Percentiles rank a stretch among this genome's conserved stretches.
Evolutionary conservation across 495 filamentous ascomycete genomes (phyloP).

Genomic region (Trichocladium uniseriatum): DNA sequence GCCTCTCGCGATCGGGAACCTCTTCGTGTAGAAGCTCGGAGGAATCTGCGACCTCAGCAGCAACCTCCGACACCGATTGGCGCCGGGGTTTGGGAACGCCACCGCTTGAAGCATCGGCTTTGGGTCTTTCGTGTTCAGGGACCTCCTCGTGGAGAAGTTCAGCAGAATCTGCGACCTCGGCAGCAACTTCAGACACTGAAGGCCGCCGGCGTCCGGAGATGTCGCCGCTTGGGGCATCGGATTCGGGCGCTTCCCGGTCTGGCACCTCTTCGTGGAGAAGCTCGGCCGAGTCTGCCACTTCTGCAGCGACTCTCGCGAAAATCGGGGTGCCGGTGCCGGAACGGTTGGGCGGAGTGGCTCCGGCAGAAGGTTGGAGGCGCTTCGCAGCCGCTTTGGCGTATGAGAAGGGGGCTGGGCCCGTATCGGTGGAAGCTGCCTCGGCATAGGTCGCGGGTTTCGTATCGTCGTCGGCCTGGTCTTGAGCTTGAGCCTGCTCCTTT

Average conservation of each 20-base stretch:
- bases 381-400: constrained; percentile 2
- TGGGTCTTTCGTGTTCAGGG: no score
- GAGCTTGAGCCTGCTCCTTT: constrained; percentile 7
- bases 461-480: not conserved
- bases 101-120: no score
- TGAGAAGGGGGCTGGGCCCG: not conserved
- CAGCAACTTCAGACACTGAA: no score
- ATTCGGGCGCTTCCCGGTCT: constrained; percentile 24
- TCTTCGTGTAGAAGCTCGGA: no score
- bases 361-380: constrained; percentile 3
- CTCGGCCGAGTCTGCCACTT: constrained; percentile 36
- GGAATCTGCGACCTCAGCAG: no score
- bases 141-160: no score
- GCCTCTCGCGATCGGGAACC: no score
- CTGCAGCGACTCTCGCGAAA: constrained; percentile 24
- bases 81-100: no score
- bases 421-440: no score
- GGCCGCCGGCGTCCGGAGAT: constrained; percentile 22
- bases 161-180: no score
- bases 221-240: constrained; percentile 21
- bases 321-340: constrained; percentile 18
- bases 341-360: not conserved
- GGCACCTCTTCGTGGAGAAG: constrained; percentile 26
- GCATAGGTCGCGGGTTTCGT: not conserved
- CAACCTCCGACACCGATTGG: no score